Evolutionary conservation across 1,139 yeast genomes (phyloP), one percentile per base, ranked within the genome.

Genomic region (Blastobotrys illinoisensis): DNA sequence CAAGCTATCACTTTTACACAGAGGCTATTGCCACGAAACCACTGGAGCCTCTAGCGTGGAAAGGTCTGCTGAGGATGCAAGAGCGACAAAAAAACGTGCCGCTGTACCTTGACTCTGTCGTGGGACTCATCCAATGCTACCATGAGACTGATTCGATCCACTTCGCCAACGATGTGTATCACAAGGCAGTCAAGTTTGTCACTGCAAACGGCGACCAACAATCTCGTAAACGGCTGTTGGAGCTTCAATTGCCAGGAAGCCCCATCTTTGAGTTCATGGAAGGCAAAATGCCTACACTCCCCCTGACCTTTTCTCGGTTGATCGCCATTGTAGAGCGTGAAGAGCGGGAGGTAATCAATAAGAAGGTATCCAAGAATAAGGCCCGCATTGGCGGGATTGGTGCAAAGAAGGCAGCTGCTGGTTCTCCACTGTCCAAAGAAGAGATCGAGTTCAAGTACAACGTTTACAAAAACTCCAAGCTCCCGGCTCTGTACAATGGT

Each of bases 1-100:
- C 76, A 2, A 85, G 96, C 0, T 65, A 74, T 1, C 64, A 65
- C 1, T 72, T 82, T 1, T 88, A 86, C 62, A 62, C 67, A 26
- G 69, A 67, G 46, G 97, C 97, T 0, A 78, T 81, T 1, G 64
- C 69, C 2, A 52, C 85, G 1, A 81, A 85, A 40, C 81, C 84
- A 0, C 72, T 74, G 0, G 81, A 83, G 54, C 59, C 82, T 1
- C 68, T 80, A 24, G 95, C 93, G 0, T 90, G 95, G 96, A 89
- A 88, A 66, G 98, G 97, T 0, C 76, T 85, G 58, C 71, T 82
- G 58, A 65, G 72, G 13, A 79, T 85, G 60, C 84, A 86, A 64
- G 70, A 71, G 1, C 74, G 79, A 5, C 67, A 79, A 48, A 73
- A 74, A 2, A 71, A 74, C 20, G 75, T 74, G 54, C 67, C 74